Evolutionary conservation across 1,284 basidiomycete genomes (phyloP), one percentile per base, ranked within the genome.

Genomic region (Bondarzewia mesenterica): DNA sequence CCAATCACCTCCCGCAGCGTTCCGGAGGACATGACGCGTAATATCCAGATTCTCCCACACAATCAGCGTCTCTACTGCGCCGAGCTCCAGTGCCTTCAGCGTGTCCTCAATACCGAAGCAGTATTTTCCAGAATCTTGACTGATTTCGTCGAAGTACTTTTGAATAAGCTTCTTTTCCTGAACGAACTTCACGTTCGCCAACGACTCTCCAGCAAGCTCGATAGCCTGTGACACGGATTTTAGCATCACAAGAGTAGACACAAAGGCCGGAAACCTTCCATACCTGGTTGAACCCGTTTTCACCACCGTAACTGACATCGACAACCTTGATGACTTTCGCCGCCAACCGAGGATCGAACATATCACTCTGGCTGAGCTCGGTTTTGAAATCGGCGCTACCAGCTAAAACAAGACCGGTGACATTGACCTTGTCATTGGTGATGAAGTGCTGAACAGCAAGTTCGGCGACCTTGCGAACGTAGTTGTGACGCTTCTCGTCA

Each of bases 361-460:
- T 85, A 65, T 99, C 96, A 64, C 89, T 93, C 71, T 89, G 90
- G 59, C 89, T 88, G 54, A 99, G 78, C 66, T 98, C 96, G 21
- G 92, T 98, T 75, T 99, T 99, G 79, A 99, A 94, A 67, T 99
- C 96, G 50, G 96, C 96, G 58, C 86, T 91, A 67, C 96, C 96
- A 39, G 96, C 96, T 15, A 99, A 78, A n/a, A 99, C 93, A 47
- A 99, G 73, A 44, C 96, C 96, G 45, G 89, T 88, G 23, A 96
- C 93, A 65, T 99, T 99, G 71, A 98, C 94, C 69, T 96, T 97
- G 76, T 99, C 96, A 67, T 84, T 86, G 42, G 93, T 93, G 68
- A 99, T 97, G 66, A 93, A 99, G 69, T 98, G 93, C 70, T 98
- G 94, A 7, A 98, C 94, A 2, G 96, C 93, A 49, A 84, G 74